These are phyloP conservation scores for Chrysosporium queenslandicum DNA, from an alignment of 2,329 filamentous ascomycete species.

Conservation along the genomic window DNA sequence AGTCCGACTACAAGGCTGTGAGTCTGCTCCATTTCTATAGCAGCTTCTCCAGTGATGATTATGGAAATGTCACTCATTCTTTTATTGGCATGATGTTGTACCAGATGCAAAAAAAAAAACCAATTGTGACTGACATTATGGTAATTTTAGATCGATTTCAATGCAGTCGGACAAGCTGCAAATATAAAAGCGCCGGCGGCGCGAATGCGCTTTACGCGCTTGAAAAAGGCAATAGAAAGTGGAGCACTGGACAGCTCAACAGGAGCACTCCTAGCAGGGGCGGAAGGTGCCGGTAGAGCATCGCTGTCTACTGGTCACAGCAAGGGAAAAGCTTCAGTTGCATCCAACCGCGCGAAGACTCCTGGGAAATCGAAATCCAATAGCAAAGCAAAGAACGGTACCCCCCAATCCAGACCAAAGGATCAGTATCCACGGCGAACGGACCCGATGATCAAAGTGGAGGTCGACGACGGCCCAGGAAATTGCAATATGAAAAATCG, in stretches of 20 bases:
- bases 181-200: constrained; percentile 32
- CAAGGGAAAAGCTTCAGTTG: constrained; percentile 1
- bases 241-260: constrained; percentile 1
- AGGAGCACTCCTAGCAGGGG: neutral
- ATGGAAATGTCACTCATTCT: constrained; percentile 7
- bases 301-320: neutral
- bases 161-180: constrained; percentile 26
- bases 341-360: neutral
- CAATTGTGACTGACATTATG: neutral
- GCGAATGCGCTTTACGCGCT: constrained; percentile 33
- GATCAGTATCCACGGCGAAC: neutral
- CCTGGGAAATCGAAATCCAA: neutral
- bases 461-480: neutral
- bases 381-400: neutral
- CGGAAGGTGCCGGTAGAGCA: neutral
- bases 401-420: neutral
- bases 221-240: constrained; percentile 24
- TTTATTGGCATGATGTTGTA: no score
- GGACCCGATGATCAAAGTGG: constrained; percentile 3
- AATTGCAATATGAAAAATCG: constrained; percentile 3
- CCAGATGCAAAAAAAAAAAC: no score
- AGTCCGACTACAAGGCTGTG: constrained; percentile 32
- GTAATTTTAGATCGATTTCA: constrained; percentile 32
- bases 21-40: constrained; percentile 16
- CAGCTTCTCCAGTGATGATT: constrained; percentile 16